These are phyloP conservation scores for Penicillium parvum DNA, from an alignment of 495 filamentous ascomycete species.

Conservation along the genomic window DNA sequence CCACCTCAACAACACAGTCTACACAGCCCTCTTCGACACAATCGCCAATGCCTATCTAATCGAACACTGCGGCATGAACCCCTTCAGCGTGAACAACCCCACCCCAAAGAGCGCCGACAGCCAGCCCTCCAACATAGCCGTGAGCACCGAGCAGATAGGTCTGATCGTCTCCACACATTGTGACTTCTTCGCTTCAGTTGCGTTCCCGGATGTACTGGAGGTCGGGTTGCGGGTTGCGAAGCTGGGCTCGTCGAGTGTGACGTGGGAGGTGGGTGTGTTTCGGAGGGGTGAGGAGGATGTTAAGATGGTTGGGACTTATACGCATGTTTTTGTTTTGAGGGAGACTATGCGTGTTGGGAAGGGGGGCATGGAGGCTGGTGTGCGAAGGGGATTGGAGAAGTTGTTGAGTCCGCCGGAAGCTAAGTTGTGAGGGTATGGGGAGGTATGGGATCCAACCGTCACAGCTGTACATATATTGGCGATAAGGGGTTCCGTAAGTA, in stretches of 20 bases:
- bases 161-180: constrained; percentile 79
- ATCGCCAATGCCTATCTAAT: constrained; percentile 90
- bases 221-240: constrained; percentile 77
- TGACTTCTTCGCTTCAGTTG: constrained; percentile 79
- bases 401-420: constrained; percentile 34
- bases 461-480: too few relatives aligned
- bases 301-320: constrained; percentile 80
- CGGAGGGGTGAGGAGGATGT: constrained; percentile 68
- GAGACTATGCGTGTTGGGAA: constrained; percentile 59
- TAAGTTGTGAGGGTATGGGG: constrained; percentile 28
- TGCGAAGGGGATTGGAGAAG: constrained; percentile 43
- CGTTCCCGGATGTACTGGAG: constrained; percentile 78
- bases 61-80: constrained; percentile 68
- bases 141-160: constrained; percentile 20
- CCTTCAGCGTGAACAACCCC: constrained; percentile 46
- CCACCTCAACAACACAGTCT: constrained; percentile 81
- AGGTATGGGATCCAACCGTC: too few relatives aligned
- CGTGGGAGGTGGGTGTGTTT: constrained; percentile 88
- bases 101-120: constrained; percentile 11
- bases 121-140: constrained; percentile 9
- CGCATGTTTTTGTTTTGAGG: constrained; percentile 84
- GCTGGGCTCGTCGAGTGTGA: constrained; percentile 82
- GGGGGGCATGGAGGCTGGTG: constrained; percentile 44
- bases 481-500: too few relatives aligned
- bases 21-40: constrained; percentile 79